Evolutionary conservation across 2,329 filamentous ascomycete genomes (phyloP).

Genomic region (Parasarocladium wereldwijsianum): DNA sequence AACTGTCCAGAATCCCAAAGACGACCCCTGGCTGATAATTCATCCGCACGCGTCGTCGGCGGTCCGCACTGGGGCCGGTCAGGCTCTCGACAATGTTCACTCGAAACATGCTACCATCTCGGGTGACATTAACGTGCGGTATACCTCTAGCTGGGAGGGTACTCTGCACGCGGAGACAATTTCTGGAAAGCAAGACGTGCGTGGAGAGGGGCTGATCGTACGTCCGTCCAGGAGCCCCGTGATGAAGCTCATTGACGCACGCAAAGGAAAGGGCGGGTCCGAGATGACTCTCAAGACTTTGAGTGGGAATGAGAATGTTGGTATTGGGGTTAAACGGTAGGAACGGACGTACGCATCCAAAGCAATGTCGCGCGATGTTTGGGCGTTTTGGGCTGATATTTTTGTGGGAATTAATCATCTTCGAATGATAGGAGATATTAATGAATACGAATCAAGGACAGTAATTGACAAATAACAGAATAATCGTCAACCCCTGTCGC

Average conservation of each 20-base stretch:
- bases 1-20: constrained; percentile 6
- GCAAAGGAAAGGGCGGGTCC: constrained; percentile 25
- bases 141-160: constrained; percentile 36
- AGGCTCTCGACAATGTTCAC: constrained; percentile 14
- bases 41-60: constrained; percentile 2
- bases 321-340: constrained; percentile 9
- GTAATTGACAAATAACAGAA: too few relatives aligned
- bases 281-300: constrained; percentile 16
- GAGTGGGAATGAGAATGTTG: constrained; percentile 14
- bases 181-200: constrained; percentile 22
- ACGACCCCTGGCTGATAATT: constrained; percentile 11
- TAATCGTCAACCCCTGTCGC: too few relatives aligned
- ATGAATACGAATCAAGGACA: too few relatives aligned
- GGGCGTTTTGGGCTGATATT: background rate
- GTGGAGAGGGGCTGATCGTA: constrained; percentile 27
- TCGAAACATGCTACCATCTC: constrained; percentile 29
- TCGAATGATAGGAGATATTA: too few relatives aligned
- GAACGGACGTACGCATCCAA: background rate
- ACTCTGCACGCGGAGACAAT: constrained; percentile 22
- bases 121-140: constrained; percentile 25
- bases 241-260: constrained; percentile 17
- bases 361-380: background rate
- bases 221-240: constrained; percentile 17
- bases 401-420: too few relatives aligned
- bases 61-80: background rate